Conservation (phyloP, 1,139 yeast species). For the Debaryomyces nepalensis region DNA sequence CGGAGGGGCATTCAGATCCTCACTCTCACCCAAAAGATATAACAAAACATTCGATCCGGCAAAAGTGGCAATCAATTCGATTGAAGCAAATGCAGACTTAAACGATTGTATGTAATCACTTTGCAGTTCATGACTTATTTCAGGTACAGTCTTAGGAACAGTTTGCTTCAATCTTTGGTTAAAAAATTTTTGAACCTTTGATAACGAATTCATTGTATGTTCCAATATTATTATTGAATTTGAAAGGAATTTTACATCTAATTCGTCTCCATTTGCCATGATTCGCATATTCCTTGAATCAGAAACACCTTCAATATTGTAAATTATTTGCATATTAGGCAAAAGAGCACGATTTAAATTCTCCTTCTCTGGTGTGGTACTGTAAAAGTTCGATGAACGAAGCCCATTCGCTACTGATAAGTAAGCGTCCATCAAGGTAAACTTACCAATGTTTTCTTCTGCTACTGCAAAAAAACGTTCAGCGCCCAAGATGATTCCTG, state of each 20-base stretch:
- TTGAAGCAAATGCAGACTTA: constrained; percentile 43
- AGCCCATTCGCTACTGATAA: constrained; percentile 68
- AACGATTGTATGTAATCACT: constrained; percentile 28
- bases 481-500: constrained; percentile 80
- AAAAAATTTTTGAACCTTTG: constrained; percentile 45
- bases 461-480: constrained; percentile 68
- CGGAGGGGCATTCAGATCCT: constrained; percentile 48
- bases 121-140: constrained; percentile 22
- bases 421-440: constrained; percentile 67
- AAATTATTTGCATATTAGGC: constrained; percentile 67
- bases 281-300: constrained; percentile 43
- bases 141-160: constrained; percentile 15
- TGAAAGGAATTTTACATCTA: constrained; percentile 66
- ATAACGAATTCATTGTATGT: constrained; percentile 47
- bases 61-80: constrained; percentile 59
- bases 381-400: constrained; percentile 54
- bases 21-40: constrained; percentile 48
- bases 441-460: constrained; percentile 65
- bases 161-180: constrained; percentile 25
- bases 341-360: constrained; percentile 65
- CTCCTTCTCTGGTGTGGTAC: constrained; percentile 48
- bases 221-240: constrained; percentile 55
- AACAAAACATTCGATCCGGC: constrained; percentile 73
- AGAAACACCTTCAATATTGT: constrained; percentile 42
- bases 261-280: constrained; percentile 63